These are phyloP conservation scores for Pythium rhizo-oryzae DNA, from an alignment of 352 stramenopile genomes.

Conservation along the genomic window DNA sequence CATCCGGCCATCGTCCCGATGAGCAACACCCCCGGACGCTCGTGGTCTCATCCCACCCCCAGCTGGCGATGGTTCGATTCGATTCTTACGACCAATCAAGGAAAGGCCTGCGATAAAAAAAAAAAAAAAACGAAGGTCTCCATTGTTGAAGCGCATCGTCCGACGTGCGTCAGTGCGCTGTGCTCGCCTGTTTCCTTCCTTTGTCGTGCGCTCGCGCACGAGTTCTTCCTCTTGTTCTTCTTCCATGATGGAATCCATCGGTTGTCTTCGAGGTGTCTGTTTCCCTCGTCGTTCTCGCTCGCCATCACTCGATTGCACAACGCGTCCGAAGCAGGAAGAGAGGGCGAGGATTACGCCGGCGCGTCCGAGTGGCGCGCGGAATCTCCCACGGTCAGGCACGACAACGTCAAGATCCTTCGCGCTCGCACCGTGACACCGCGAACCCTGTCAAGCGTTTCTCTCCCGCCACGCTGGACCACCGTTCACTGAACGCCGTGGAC, in stretches of 20 bases:
- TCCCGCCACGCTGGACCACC: neutral
- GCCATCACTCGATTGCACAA: neutral
- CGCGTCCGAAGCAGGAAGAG: no score
- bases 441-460: neutral
- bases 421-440: neutral
- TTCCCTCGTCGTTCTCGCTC: no score
- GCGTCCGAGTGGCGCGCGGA: neutral
- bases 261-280: no score
- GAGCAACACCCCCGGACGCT: neutral
- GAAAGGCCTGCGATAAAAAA: neutral
- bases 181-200: neutral
- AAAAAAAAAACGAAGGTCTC: neutral
- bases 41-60: no score
- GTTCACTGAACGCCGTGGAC: no score
- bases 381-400: neutral
- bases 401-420: neutral
- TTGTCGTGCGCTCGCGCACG: neutral
- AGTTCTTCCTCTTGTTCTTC: neutral
- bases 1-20: neutral
- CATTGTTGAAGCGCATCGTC: neutral
- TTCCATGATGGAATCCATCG: no score
- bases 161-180: neutral
- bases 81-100: constrained; percentile 2
- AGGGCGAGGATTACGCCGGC: neutral
- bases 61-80: neutral